A percentile compares a stretch with the other conserved stretches of the same genome.
These are phyloP conservation scores for Athelia psychrophila DNA, from an alignment of 1,284 basidiomycete species.

Conservation along the genomic window DNA sequence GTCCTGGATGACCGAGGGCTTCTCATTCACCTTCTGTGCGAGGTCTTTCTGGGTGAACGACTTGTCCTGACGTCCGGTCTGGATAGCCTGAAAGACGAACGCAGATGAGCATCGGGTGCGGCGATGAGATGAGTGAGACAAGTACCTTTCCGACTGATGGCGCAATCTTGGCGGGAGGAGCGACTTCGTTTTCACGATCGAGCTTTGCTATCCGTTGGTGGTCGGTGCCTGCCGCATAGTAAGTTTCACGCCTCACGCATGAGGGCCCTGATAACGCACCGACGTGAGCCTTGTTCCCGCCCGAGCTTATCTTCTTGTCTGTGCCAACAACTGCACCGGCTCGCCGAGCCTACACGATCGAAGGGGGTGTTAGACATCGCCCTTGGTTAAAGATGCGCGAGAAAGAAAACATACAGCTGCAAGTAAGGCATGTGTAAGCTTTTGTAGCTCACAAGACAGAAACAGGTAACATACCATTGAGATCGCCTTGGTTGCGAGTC, in stretches of 20 bases:
- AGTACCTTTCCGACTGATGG: conserved; percentile 77
- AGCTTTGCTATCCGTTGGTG: conserved; percentile 93
- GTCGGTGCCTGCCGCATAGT: conserved; percentile 67
- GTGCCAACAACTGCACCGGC: conserved; percentile 71
- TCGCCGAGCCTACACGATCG: conserved; percentile 55
- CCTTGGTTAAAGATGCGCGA: background rate
- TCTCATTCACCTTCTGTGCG: conserved; percentile 91
- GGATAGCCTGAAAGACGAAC: conserved; percentile 63
- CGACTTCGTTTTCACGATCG: conserved; percentile 94
- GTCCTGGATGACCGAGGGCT: conserved; percentile 84
- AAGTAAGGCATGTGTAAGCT: conserved; percentile 5
- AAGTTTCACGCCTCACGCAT: background rate
- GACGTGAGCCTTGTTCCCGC: conserved; percentile 70
- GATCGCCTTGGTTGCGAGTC: conserved; percentile 61
- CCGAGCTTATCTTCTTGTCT: conserved; percentile 70
- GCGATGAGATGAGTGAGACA: background rate
- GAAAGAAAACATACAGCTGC: conserved; percentile 45
- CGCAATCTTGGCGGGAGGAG: conserved; percentile 86
- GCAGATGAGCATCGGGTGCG: conserved; percentile 4
- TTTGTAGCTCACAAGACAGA: conserved; percentile 5
- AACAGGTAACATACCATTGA: conserved; percentile 59
- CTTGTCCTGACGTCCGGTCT: conserved; percentile 76
- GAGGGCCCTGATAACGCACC: conserved; percentile 39
- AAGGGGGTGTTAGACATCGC: background rate
- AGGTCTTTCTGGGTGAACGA: conserved; percentile 91